Evolutionary conservation across 768 basidiomycete species (phyloP).

Genomic region (Terana coerulea): DNA sequence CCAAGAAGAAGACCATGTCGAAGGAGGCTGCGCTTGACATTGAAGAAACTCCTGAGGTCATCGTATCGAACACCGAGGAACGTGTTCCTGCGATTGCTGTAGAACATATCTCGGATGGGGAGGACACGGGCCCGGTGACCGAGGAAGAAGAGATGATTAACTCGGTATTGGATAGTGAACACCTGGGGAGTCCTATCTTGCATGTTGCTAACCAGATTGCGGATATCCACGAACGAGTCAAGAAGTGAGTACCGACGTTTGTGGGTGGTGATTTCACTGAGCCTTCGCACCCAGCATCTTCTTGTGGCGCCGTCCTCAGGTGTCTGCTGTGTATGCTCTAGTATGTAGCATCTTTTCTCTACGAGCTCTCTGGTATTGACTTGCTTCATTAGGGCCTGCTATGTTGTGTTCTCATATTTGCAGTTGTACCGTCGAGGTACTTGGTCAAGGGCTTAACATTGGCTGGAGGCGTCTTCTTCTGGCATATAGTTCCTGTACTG

Average conservation of each 20-base stretch:
- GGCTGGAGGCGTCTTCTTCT: slow-evolving; percentile 49
- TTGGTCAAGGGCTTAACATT: slow-evolving; percentile 46
- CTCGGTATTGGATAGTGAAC: slow-evolving; percentile 31
- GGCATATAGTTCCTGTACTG: slow-evolving; percentile 61
- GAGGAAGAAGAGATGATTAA: slow-evolving; percentile 17
- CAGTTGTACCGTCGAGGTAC: slow-evolving; percentile 46
- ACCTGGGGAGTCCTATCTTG: slow-evolving; percentile 40
- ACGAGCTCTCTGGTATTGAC: neutral
- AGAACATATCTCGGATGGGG: neutral
- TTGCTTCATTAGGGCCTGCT: slow-evolving; percentile 33
- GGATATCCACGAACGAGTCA: slow-evolving; percentile 60
- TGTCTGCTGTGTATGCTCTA: slow-evolving; percentile 44
- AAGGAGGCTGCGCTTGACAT: slow-evolving; percentile 15
- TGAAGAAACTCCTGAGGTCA: neutral
- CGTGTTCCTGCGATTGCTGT: neutral
- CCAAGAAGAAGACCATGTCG: slow-evolving; percentile 29
- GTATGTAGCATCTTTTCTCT: slow-evolving; percentile 31
- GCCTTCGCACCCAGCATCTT: slow-evolving; percentile 42
- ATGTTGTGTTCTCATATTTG: slow-evolving; percentile 33
- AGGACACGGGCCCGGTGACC: neutral
- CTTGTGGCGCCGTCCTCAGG: slow-evolving; percentile 56
- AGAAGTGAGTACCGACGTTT: slow-evolving; percentile 44
- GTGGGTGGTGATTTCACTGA: neutral
- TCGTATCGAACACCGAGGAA: neutral
- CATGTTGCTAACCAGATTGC: slow-evolving; percentile 43